A percentile compares a stretch with the other conserved stretches of the same genome.
Conservation (phyloP, 257 asterid species). For the Solanum rostratum region DNA sequence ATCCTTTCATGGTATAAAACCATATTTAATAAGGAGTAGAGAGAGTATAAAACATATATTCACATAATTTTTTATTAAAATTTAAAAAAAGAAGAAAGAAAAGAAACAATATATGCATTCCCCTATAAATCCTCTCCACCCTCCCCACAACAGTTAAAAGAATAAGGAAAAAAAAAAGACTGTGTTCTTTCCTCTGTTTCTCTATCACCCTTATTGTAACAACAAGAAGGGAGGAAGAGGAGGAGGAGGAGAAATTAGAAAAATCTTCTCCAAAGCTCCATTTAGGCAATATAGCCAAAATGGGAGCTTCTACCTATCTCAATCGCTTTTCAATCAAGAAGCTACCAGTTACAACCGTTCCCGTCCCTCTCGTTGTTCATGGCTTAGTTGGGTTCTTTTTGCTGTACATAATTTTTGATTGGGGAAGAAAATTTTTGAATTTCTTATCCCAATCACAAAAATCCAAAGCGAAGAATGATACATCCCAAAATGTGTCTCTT, state of each 20-base stretch:
- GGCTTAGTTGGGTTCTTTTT: constrained; percentile 1
- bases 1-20: too few relatives aligned
- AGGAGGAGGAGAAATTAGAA: neutral
- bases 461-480: neutral
- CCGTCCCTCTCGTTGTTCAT: neutral
- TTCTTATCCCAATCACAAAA: neutral
- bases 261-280: neutral
- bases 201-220: neutral
- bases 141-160: neutral
- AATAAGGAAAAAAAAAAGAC: neutral
- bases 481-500: neutral
- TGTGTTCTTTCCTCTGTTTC: neutral
- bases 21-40: too few relatives aligned
- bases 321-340: neutral
- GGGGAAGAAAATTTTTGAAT: neutral
- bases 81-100: too few relatives aligned
- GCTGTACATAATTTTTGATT: neutral
- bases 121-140: neutral
- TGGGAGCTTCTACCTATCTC: neutral
- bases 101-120: neutral
- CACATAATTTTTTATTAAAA: too few relatives aligned
- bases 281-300: neutral
- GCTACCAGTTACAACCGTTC: neutral
- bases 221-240: neutral
- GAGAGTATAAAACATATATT: too few relatives aligned